These are phyloP conservation scores for Isabelozyma rhagii DNA, from an alignment of 805 yeast genomes.

Conservation along the genomic window DNA sequence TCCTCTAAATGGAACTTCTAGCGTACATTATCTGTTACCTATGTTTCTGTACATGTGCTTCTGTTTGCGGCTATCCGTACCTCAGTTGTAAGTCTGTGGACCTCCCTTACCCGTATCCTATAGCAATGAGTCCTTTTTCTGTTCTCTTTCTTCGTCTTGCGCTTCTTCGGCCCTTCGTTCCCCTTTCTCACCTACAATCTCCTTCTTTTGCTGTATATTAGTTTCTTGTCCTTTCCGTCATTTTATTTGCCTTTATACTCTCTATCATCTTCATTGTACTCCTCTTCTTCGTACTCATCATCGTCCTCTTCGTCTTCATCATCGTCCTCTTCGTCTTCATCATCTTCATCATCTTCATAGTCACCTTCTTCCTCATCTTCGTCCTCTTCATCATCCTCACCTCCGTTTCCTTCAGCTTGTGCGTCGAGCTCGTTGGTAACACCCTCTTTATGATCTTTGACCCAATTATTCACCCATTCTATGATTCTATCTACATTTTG, in stretches of 20 bases:
- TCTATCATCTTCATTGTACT: conserved; percentile 8
- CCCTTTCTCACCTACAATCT: not conserved
- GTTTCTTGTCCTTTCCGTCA: not conserved
- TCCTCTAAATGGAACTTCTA: no score
- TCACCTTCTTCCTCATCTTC: conserved; percentile 10
- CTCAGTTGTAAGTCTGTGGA: no score
- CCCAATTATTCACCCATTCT: conserved; percentile 78
- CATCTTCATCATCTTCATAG: conserved; percentile 10
- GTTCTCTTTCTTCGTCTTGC: no score
- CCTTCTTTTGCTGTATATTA: not conserved
- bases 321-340: conserved; percentile 8
- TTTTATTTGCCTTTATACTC: conserved; percentile 1
- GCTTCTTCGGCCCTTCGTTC: not conserved
- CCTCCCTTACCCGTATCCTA: no score
- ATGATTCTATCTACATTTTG: conserved; percentile 74
- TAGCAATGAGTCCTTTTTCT: no score
- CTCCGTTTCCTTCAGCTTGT: conserved; percentile 5
- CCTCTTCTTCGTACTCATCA: conserved; percentile 9
- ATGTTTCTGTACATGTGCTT: no score
- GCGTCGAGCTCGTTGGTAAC: conserved; percentile 27
- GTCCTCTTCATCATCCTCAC: conserved; percentile 6
- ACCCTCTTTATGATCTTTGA: conserved; percentile 43
- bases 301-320: conserved; percentile 9
- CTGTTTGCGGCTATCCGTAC: no score
- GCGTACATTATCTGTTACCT: no score